Percentiles rank a stretch among this genome's conserved stretches.
Evolutionary conservation across 2,329 filamentous ascomycete genomes (phyloP).

Genomic region (Orbilia oligospora): DNA sequence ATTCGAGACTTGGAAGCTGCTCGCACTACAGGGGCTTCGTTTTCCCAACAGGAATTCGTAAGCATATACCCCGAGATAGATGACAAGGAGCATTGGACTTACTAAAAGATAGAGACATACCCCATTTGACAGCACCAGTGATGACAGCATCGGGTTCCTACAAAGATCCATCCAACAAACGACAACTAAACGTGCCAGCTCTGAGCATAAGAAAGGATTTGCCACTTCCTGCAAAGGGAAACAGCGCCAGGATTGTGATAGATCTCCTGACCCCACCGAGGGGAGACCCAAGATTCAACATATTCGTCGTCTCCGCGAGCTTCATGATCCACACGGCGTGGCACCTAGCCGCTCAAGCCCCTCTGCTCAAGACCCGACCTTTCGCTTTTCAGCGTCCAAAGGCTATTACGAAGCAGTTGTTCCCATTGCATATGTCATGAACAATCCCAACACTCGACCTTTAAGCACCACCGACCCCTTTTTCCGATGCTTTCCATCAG

Average conservation of each 20-base stretch:
- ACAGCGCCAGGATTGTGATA: not conserved
- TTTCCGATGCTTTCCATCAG: slow-evolving; percentile 36
- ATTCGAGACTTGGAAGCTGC: not conserved
- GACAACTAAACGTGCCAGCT: not conserved
- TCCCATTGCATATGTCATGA: slow-evolving; percentile 41
- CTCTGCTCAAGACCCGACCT: not conserved
- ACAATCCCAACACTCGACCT: slow-evolving; percentile 51
- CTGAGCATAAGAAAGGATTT: not conserved
- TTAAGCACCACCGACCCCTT: slow-evolving; percentile 40
- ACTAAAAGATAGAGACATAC: not conserved
- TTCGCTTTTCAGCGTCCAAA: slow-evolving; percentile 24
- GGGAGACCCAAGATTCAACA: not conserved
- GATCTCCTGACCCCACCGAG: not conserved
- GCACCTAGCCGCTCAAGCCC: not conserved
- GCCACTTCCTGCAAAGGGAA: not conserved
- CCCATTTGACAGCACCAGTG: not conserved
- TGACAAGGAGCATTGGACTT: not conserved
- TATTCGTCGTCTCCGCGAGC: not conserved
- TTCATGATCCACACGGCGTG: not conserved
- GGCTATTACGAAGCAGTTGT: slow-evolving; percentile 38
- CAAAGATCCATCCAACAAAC: not conserved
- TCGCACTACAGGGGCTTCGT: not conserved
- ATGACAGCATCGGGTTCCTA: not conserved
- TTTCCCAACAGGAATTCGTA: not conserved
- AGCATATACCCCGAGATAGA: not conserved